Conservation (phyloP, 169 alveolate genomes). For the Perkinsus olseni region DNA sequence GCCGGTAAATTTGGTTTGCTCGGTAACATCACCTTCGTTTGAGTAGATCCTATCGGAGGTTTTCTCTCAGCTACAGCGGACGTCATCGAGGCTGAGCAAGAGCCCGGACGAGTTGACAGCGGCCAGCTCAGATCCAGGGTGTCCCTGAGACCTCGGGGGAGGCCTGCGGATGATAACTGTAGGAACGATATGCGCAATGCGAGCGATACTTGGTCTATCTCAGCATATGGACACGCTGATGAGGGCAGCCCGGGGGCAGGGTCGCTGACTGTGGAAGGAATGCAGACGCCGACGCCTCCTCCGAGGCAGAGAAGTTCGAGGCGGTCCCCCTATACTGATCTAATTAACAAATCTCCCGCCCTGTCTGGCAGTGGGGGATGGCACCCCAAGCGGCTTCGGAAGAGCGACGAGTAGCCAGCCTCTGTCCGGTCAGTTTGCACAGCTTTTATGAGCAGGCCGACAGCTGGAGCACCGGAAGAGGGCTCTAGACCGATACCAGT, state of each 20-base stretch:
- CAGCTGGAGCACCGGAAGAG: not conserved
- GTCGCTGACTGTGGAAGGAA: too few species aligned
- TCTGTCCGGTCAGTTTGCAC: too few species aligned
- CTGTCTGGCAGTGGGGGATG: not conserved
- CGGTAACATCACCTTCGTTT: too few species aligned
- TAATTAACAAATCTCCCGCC: not conserved
- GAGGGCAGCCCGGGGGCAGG: too few species aligned
- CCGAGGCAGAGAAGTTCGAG: not conserved
- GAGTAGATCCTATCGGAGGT: too few species aligned
- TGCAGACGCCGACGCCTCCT: not conserved
- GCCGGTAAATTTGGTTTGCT: too few species aligned
- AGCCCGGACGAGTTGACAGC: not conserved
- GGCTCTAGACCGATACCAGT: not conserved
- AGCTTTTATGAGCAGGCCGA: not conserved
- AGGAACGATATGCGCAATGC: not conserved
- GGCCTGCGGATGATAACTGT: not conserved
- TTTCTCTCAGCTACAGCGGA: not conserved
- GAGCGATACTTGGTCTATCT: too few species aligned
- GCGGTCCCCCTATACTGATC: not conserved
- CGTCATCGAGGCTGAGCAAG: not conserved
- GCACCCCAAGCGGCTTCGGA: not conserved
- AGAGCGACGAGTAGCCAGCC: not conserved
- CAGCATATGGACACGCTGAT: too few species aligned
- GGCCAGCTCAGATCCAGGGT: not conserved
- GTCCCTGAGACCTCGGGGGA: not conserved